Evolutionary conservation across 768 basidiomycete species (phyloP), one percentile per base, ranked within the genome.

Genomic region (Termitomyces heimii): DNA sequence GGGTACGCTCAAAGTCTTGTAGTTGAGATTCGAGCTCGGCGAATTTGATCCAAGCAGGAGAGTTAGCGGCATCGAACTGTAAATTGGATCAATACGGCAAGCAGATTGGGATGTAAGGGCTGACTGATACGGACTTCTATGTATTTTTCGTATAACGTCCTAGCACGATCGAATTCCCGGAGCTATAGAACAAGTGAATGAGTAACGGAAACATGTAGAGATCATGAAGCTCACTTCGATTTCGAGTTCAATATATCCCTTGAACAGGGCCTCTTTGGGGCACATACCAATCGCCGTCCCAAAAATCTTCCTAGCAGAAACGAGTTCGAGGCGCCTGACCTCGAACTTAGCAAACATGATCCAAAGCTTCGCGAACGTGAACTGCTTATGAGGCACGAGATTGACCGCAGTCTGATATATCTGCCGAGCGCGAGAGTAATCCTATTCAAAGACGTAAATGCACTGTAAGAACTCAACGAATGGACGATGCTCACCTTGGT

Each of bases 291-390:
- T 92, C 3, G 87, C 89, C 0, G 86, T 81, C 4, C 97, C 97
- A 24, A 99, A 74, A 43, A 95, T 81, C 70, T 92, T 98, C 44
- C 96, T 81, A 4, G 95, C 96, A 26, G 92, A 85, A 18, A 78
- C 73, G 42, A 99, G 73, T 57, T 97, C 87, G 34, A 95, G 76
- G 53, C 83, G 82, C 45, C 97, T 83, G 8, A 97, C 75, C 71
- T 98, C 97, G 63, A 98, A 98, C 61, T 88, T 85, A 5, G 96
- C 93, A 62, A 88, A 96, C 75, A 90, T 82, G 20, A 91, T 70
- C 97, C 97, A 99, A 12, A 98, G 75, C 73, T 99, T 99, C 3
- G 97, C 92, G 63, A 99, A 99, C 0, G 97, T 98, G 71, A 99
- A 99, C 58, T 87, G 84, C 67, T 96, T 96, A 70, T 99, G 96